Evolutionary conservation across 2,329 filamentous ascomycete species (phyloP).

Genomic region (Botrytis medusae): DNA sequence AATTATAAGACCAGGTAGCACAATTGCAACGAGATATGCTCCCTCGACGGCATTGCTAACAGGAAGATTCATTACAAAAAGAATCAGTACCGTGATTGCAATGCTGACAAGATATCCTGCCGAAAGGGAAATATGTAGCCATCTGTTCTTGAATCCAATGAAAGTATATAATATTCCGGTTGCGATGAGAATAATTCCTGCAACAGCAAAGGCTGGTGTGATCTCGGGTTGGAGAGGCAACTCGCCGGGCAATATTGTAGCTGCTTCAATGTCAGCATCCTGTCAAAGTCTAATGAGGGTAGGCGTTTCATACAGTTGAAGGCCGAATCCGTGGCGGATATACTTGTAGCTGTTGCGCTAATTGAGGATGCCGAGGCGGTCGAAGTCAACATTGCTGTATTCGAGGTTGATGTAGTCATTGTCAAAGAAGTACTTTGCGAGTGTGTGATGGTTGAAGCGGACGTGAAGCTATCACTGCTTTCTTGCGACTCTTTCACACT

Average conservation of each 20-base stretch:
- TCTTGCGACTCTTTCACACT: not conserved
- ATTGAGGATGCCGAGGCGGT: not conserved
- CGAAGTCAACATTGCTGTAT: conserved; percentile 8
- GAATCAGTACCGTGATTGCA: conserved; percentile 75
- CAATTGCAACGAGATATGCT: conserved; percentile 77
- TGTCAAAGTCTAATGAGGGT: not conserved
- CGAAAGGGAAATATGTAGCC: conserved; percentile 79
- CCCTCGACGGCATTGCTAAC: conserved; percentile 76
- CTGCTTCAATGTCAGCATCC: conserved; percentile 26
- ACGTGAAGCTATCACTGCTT: not conserved
- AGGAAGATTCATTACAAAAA: conserved; percentile 84
- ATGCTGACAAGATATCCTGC: conserved; percentile 71
- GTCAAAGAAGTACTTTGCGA: conserved; percentile 6
- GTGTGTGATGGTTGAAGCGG: not conserved
- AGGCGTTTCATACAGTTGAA: conserved; percentile 17
- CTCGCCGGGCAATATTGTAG: conserved; percentile 43
- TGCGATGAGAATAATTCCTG: conserved; percentile 72
- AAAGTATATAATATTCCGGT: conserved; percentile 71
- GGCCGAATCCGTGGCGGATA: not conserved
- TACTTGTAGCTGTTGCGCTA: conserved; percentile 3
- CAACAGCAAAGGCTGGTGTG: conserved; percentile 78
- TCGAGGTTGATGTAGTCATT: conserved; percentile 4
- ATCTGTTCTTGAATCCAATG: conserved; percentile 79
- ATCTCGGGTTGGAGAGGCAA: conserved; percentile 73
- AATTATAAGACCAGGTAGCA: conserved; percentile 70